Evolutionary conservation across 768 basidiomycete genomes (phyloP), one percentile per base, ranked within the genome.

Genomic region (Crepidotus variabilis): DNA sequence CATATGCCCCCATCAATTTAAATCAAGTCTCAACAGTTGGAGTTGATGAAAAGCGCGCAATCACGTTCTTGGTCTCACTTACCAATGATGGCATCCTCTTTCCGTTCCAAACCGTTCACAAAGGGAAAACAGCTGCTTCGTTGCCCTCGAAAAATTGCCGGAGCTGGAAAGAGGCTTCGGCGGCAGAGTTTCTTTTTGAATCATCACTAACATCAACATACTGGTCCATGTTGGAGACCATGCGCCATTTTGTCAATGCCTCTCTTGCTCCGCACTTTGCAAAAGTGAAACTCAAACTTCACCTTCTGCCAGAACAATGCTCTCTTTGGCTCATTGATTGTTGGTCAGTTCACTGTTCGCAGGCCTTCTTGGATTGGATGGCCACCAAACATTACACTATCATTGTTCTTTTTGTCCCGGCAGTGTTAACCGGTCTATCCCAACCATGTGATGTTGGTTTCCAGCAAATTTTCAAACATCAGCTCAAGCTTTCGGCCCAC

Each of bases 361-460:
- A n/a, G 0, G 49, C 50, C n/a, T 56, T 56, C 7, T 2, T 35
- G 0, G 20, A 21, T 2, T 56, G 55, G 55, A 56, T 56, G 1
- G 21, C 2, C 0, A 0, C 0, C 1, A 2, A 22, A 0, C 49
- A 56, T n/a, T 1, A 1, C 0, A 50, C 47, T 2, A 56, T 56
- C 9, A 56, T 56, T 9, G 9, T 56, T 50, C 0, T 50, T 2
- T 56, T 50, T 11, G 39, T 56, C 2, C 55, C 55, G 1, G 55
- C 48, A 2, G 55, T 48, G 1, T 18, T 39, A 11, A 56, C 55
- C 3, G 55, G 55, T 32, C 18, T 56, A 0, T 39, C 39, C 6
- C 55, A 56, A 11, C 55, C 55, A 7, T 56, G 11, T 1, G 49
- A 56, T 51, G 55, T 56, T 1, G 48, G 55, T 1, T 6, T 56